Percentiles rank a stretch among this genome's conserved stretches.
These are phyloP conservation scores for Selenicereus undatus DNA, from an alignment of 148 eudicot species.

Conservation along the genomic window DNA sequence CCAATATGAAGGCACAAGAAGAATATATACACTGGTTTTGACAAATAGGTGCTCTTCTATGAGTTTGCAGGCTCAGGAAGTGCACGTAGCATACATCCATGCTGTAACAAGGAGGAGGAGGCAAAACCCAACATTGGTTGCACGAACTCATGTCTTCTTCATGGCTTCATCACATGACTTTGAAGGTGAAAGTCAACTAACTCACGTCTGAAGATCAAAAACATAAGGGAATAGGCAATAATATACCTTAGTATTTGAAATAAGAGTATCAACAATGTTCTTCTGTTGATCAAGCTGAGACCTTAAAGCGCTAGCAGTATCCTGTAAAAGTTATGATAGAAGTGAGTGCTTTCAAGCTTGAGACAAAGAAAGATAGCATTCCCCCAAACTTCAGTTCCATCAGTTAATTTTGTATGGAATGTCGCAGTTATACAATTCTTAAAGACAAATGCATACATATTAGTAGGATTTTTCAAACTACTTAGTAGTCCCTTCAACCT, in stretches of 20 bases:
- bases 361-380: no score
- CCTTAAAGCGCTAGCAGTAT: constrained; percentile 81
- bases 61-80: no score
- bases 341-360: no score
- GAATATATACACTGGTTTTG: neutral
- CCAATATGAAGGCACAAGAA: neutral
- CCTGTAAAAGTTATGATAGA: constrained; percentile 43
- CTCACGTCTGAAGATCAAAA: neutral
- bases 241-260: constrained; percentile 88
- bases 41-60: no score
- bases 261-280: constrained; percentile 76
- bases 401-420: no score
- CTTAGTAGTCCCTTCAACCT: neutral
- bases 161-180: no score
- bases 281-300: constrained; percentile 97
- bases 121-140: no score
- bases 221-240: constrained; percentile 9
- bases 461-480: neutral
- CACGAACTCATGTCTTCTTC: neutral
- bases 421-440: no score
- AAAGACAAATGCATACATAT: neutral
- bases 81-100: neutral
- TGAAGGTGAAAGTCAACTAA: no score
- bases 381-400: no score
- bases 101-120: no score